Percentiles rank a stretch among this genome's conserved stretches.
Conservation (phyloP, 2,329 filamentous ascomycete genomes). For the Chrysosporium keratinophilum region DNA sequence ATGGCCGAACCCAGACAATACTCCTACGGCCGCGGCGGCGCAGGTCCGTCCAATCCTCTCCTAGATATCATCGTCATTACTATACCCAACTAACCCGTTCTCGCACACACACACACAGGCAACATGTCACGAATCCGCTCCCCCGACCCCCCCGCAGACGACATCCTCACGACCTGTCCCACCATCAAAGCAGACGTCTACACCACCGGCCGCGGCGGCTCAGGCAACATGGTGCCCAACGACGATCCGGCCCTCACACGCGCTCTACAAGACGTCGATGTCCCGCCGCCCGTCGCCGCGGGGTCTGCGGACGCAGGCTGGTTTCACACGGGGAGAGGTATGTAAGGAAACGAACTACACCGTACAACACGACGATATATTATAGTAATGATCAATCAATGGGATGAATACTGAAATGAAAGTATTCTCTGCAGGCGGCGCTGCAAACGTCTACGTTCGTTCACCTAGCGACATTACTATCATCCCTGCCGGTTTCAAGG, state of each 20-base stretch:
- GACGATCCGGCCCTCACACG: conserved; percentile 57
- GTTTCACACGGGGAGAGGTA: conserved; percentile 36
- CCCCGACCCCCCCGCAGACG: conserved; percentile 37
- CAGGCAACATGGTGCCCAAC: conserved; percentile 75
- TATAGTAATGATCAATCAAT: too few relatives aligned
- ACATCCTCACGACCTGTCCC: conserved; percentile 63
- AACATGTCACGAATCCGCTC: conserved; percentile 11
- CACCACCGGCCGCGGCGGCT: conserved; percentile 81
- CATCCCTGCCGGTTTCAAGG: too few relatives aligned
- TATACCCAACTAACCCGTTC: background rate
- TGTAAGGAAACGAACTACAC: too few relatives aligned
- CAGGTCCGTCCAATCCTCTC: conserved; percentile 6
- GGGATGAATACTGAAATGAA: background rate
- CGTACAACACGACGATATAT: too few relatives aligned
- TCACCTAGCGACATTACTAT: background rate
- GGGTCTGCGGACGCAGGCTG: conserved; percentile 31
- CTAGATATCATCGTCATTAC: too few relatives aligned
- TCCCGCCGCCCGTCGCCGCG: conserved; percentile 29
- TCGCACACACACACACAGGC: background rate
- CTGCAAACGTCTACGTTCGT: conserved; percentile 6
- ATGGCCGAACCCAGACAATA: conserved; percentile 7
- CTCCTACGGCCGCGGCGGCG: conserved; percentile 11
- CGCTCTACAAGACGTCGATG: conserved; percentile 70
- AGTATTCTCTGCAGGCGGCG: background rate
- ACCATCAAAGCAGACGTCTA: conserved; percentile 73